Base-by-base conservation (phyloP, 495 filamentous ascomycete genomes). In the Podospora tetraspora region DNA sequence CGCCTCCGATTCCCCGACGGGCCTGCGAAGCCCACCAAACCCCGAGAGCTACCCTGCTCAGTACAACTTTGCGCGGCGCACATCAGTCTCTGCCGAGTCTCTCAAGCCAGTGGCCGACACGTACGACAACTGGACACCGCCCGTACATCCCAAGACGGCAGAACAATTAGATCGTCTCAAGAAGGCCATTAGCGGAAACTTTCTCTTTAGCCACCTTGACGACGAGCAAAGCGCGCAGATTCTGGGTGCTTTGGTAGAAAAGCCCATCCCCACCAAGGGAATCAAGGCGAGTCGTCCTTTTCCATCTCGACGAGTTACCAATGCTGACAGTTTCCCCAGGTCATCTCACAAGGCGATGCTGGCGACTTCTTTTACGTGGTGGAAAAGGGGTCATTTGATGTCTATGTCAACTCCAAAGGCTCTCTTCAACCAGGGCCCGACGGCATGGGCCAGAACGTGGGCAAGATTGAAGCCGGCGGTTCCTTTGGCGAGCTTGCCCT, bases 311-410 rank as follows among this genome's bases (percentile, higher is more conserved):
- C 23, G 25, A n/a, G 23, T 27, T 43, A 24, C 25, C 22, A 32
- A 24, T 27, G 6, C 71, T 77, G 65, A 77, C 69, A 27, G 10
- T 12, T n/a, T 7, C 24, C 64, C 59, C 72, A 88, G 81, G 92
- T 99, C 66, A 97, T 99, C 73, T 91, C 89, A 24, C 95, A 99
- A 83, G 95, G 95, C 25, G 95, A 98, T 74, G 90, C 92, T 0
- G 95, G 95, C 22, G 95, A 99, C 76, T 98, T 91, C 83, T 99
- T 99, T 79, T 99, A 99, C 76, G 89, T 99, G 59, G 93, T 98
- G 66, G 95, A 99, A 77, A 88, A 89, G 59, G 95, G 95, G 30
- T 83, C 84, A 21, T 99, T 98, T 73, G 93, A 97, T 73, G 89
- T 98, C 66, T 91, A 95, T 73, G 92, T 98, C 83, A 92, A 97